Percentiles rank a stretch among this genome's conserved stretches.
Conservation (phyloP, 768 basidiomycete species). For the Coprinopsis sp. region DNA sequence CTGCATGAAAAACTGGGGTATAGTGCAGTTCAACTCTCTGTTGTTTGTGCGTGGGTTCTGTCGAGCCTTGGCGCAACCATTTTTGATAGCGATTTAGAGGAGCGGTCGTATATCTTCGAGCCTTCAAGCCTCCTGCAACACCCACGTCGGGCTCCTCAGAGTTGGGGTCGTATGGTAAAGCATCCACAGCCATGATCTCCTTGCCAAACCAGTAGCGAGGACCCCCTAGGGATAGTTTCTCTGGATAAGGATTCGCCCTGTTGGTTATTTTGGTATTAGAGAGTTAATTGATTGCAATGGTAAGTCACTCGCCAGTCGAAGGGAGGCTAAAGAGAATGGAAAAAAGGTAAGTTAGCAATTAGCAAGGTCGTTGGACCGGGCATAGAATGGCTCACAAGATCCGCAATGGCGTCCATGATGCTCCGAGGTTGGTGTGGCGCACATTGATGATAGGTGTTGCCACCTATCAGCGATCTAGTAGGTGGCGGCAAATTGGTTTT, state of each 20-base stretch:
- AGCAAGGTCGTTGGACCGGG: not conserved
- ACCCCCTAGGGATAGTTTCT: no score
- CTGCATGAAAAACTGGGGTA: slow-evolving; percentile 36
- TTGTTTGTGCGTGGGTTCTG: slow-evolving; percentile 10
- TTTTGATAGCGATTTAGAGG: slow-evolving; percentile 6
- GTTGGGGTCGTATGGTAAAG: no score
- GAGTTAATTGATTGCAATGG: no score
- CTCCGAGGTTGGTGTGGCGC: slow-evolving; percentile 60
- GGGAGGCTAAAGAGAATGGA: slow-evolving; percentile 37
- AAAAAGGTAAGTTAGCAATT: slow-evolving; percentile 8
- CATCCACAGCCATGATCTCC: slow-evolving; percentile 41
- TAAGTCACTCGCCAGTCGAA: slow-evolving; percentile 61
- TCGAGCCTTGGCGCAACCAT: slow-evolving; percentile 22
- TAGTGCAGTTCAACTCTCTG: slow-evolving; percentile 51
- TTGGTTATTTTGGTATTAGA: no score
- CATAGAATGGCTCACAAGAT: slow-evolving; percentile 49
- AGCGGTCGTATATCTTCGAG: not conserved
- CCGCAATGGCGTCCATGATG: slow-evolving; percentile 61
- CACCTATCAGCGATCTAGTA: slow-evolving; percentile 33
- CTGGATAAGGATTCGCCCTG: no score
- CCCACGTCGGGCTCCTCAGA: no score
- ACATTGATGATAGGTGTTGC: slow-evolving; percentile 37
- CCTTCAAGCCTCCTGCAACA: slow-evolving; percentile 24
- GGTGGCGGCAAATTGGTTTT: slow-evolving; percentile 33
- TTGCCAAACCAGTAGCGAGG: slow-evolving; percentile 21